phyloP scores from a whole-genome alignment of 2,329 filamentous ascomycete genomes.

The Clarireedia monteithiana region DNA sequence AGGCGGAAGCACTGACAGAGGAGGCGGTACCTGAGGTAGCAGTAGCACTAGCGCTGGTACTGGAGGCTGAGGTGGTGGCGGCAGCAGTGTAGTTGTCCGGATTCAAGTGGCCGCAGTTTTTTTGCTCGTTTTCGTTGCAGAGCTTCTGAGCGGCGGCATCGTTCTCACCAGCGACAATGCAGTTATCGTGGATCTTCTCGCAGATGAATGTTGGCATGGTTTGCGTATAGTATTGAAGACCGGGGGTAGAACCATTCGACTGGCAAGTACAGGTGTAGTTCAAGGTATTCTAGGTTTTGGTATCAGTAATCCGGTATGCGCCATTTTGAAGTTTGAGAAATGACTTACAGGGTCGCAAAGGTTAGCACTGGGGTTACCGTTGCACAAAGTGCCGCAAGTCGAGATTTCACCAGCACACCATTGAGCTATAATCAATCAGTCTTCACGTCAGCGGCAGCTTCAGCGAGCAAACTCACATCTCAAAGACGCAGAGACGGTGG shows the following conservation, averaged over 20 bases:
- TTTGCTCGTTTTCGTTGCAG: constrained; percentile 37
- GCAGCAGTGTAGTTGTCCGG: constrained; percentile 25
- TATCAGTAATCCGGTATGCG: background rate
- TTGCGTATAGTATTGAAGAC: constrained; percentile 46
- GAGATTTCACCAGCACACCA: constrained; percentile 55
- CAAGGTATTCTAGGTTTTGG: constrained; percentile 36
- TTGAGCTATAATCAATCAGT: constrained; percentile 30
- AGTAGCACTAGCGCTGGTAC: constrained; percentile 29
- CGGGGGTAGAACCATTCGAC: constrained; percentile 42
- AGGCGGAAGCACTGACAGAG: constrained; percentile 21
- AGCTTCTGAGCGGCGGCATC: constrained; percentile 36
- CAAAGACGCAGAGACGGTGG: constrained; percentile 10
- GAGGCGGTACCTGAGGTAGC: constrained; percentile 22
- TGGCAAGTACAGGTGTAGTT: constrained; percentile 49
- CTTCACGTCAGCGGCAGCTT: background rate
- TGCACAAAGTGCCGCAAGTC: constrained; percentile 53
- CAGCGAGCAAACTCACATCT: constrained; percentile 17
- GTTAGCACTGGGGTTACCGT: constrained; percentile 37
- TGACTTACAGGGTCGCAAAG: constrained; percentile 50
- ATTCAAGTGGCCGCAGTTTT: constrained; percentile 41
- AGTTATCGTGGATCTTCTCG: constrained; percentile 41
- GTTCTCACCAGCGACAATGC: constrained; percentile 37
- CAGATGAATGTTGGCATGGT: constrained; percentile 56
- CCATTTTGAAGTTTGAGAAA: background rate
- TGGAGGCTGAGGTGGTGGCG: constrained; percentile 31